phyloP scores from a whole-genome alignment of 495 filamentous ascomycete genomes.

The Aspergillus homomorphus region DNA sequence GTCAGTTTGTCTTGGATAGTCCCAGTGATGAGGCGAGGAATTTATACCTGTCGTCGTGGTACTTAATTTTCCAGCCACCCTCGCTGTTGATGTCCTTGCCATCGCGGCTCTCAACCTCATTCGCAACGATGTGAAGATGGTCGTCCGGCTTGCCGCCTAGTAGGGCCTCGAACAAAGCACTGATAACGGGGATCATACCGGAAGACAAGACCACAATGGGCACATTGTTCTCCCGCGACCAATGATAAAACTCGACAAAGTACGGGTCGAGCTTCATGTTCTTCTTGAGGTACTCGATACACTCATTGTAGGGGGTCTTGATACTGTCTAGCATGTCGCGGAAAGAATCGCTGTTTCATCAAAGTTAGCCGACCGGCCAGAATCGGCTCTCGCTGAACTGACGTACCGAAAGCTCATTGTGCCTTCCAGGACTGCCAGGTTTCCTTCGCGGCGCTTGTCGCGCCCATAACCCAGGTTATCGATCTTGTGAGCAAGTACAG shows the following conservation, averaged over 20 bases:
- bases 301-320: conserved; percentile 72
- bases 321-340: conserved; percentile 82
- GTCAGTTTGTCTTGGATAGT: conserved; percentile 17
- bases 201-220: conserved; percentile 88
- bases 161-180: conserved; percentile 71
- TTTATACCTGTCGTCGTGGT: conserved; percentile 75
- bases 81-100: conserved; percentile 75
- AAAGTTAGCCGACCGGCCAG: conserved; percentile 2
- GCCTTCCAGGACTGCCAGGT: conserved; percentile 66
- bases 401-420: conserved; percentile 66
- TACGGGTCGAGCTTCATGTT: conserved; percentile 85
- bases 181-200: conserved; percentile 91
- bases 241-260: conserved; percentile 83
- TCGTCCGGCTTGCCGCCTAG: conserved; percentile 64
- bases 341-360: conserved; percentile 64
- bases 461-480: conserved; percentile 85
- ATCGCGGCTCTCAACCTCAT: conserved; percentile 62
- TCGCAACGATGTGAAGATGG: conserved; percentile 81
- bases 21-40: background rate
- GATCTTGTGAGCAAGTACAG: conserved; percentile 47
- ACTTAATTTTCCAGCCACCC: conserved; percentile 82
- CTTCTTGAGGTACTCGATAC: conserved; percentile 67
- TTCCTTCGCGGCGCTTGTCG: conserved; percentile 60
- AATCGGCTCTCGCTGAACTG: background rate
- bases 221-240: conserved; percentile 74